These are phyloP conservation scores for Aureobasidium sp. DNA, from an alignment of 2,329 filamentous ascomycete species.

Conservation along the genomic window DNA sequence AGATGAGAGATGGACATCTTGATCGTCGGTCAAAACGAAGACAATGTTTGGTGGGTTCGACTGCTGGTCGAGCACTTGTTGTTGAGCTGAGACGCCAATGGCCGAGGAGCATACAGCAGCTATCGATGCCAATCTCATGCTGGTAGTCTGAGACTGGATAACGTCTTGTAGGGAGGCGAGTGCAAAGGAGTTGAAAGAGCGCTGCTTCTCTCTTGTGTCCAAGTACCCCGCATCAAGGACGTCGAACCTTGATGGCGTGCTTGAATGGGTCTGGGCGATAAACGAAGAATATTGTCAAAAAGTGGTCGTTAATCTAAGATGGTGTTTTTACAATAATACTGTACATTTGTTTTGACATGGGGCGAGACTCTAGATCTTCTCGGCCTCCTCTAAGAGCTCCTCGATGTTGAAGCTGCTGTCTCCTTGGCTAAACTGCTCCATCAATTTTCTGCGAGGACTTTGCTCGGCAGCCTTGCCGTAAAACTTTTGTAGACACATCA, in stretches of 20 bases:
- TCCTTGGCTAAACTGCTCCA: conserved; percentile 75
- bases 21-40: conserved; percentile 61
- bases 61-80: background rate
- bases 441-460: conserved; percentile 55
- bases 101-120: background rate
- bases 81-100: background rate
- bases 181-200: background rate
- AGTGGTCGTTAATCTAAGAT: background rate
- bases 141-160: background rate
- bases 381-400: conserved; percentile 77
- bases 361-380: conserved; percentile 51
- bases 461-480: conserved; percentile 59
- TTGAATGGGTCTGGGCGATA: background rate
- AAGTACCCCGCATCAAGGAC: background rate
- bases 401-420: conserved; percentile 76
- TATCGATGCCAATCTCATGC: background rate
- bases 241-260: conserved; percentile 2
- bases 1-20: conserved; percentile 55
- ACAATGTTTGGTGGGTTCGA: conserved; percentile 46
- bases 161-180: too few species aligned
- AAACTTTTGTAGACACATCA: conserved; percentile 91
- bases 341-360: background rate
- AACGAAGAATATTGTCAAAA: background rate
- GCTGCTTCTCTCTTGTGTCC: background rate
- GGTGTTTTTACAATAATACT: conserved; percentile 4